phyloP scores from a whole-genome alignment of 2,329 filamentous ascomycete species.

The Emergomyces orientalis region DNA sequence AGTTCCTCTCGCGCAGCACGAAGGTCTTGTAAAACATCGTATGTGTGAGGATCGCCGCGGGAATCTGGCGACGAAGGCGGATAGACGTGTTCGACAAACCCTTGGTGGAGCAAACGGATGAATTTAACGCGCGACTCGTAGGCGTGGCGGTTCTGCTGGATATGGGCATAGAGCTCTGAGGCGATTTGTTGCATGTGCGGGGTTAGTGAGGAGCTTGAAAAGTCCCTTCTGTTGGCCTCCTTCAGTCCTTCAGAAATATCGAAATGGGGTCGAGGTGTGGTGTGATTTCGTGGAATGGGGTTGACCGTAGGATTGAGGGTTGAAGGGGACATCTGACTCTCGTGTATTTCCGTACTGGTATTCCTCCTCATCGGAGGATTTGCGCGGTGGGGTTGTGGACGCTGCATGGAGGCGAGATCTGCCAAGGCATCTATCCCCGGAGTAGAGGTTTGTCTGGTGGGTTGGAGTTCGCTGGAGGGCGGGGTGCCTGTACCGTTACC shows the following conservation, averaged over 20 bases:
- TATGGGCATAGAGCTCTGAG: constrained; percentile 33
- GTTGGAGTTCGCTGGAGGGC: constrained; percentile 25
- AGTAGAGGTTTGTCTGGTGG: constrained; percentile 35
- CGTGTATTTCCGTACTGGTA: constrained; percentile 32
- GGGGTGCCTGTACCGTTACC: constrained; percentile 27
- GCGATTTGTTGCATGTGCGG: constrained; percentile 34
- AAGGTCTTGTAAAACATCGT: constrained; percentile 40
- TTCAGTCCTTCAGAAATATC: constrained; percentile 37
- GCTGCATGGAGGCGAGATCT: constrained; percentile 41
- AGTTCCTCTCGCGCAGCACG: constrained; percentile 47
- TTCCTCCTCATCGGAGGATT: constrained; percentile 31
- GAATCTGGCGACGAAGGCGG: constrained; percentile 37
- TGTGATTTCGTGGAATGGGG: constrained; percentile 29
- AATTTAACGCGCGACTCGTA: constrained; percentile 41
- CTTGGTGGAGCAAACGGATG: constrained; percentile 39
- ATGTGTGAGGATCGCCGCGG: constrained; percentile 37
- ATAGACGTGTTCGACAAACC: constrained; percentile 40
- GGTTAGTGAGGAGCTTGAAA: constrained; percentile 34
- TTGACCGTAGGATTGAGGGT: constrained; percentile 33
- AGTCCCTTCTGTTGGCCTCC: constrained; percentile 33
- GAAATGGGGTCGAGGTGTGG: constrained; percentile 36
- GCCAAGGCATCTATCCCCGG: constrained; percentile 43
- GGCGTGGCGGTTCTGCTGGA: constrained; percentile 39
- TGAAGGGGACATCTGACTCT: constrained; percentile 36
- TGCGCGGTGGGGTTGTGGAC: constrained; percentile 35